Evolutionary conservation across 2,329 filamentous ascomycete species (phyloP).

Genomic region (Colletotrichum sp.): DNA sequence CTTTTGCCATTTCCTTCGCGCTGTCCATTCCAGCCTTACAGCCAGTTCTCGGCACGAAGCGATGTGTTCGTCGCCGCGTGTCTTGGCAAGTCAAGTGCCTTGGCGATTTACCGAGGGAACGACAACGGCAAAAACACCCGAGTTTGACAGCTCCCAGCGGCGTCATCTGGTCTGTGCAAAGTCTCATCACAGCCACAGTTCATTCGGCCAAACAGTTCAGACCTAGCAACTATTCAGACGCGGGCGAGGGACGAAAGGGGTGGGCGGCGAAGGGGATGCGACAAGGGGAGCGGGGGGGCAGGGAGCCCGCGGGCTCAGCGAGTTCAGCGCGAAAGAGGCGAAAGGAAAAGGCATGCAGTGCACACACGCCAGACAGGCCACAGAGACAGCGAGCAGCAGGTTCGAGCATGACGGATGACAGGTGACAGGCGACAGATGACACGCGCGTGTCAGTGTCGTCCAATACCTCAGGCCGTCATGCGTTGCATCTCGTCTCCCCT

Average conservation of each 20-base stretch:
- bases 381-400: neutral
- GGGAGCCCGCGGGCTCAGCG: neutral
- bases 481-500: neutral
- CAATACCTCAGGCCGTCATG: neutral
- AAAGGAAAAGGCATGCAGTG: neutral
- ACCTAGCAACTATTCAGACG: neutral
- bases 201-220: neutral
- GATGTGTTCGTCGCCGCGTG: neutral
- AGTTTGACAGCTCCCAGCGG: neutral
- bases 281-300: neutral
- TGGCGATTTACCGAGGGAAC: neutral
- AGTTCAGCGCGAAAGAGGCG: neutral
- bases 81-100: neutral
- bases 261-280: neutral
- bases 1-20: neutral
- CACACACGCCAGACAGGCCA: neutral
- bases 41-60: neutral
- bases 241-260: no score
- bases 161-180: neutral
- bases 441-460: neutral
- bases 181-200: neutral
- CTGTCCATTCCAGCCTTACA: neutral
- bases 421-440: conserved; percentile 1
- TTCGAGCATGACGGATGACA: conserved; percentile 3
- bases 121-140: neutral